A percentile compares a stretch with the other conserved stretches of the same genome.
Evolutionary conservation across 2,329 filamentous ascomycete genomes (phyloP).

Genomic region (Clonostachys byssicola): DNA sequence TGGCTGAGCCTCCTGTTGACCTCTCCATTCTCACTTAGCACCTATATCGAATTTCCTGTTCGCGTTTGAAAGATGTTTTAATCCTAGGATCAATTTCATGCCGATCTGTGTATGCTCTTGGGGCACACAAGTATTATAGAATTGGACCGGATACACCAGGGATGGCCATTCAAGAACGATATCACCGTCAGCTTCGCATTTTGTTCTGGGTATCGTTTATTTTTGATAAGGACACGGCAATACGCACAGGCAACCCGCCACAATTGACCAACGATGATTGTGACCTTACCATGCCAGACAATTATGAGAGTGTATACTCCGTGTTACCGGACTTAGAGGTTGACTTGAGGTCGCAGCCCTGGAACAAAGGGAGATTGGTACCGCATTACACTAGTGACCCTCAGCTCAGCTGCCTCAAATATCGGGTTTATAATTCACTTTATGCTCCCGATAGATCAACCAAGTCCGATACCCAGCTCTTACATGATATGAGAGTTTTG

Average conservation of each 20-base stretch:
- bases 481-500: conserved; percentile 49
- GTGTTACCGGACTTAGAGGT: not conserved
- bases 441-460: conserved; percentile 42
- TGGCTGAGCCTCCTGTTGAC: not conserved
- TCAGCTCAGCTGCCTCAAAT: conserved; percentile 44
- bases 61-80: conserved; percentile 22
- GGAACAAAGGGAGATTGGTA: not conserved
- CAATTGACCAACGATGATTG: conserved; percentile 38
- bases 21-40: not conserved
- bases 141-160: not conserved
- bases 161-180: not conserved
- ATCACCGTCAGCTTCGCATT: conserved; percentile 4
- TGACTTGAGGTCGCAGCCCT: not conserved
- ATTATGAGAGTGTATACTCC: conserved; percentile 1
- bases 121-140: conserved; percentile 21
- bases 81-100: conserved; percentile 29
- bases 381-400: conserved; percentile 24
- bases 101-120: conserved; percentile 37
- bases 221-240: conserved; percentile 15
- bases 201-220: conserved; percentile 19
- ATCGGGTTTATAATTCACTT: conserved; percentile 38
- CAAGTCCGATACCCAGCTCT: conserved; percentile 48
- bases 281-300: conserved; percentile 39
- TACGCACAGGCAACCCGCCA: conserved; percentile 13
- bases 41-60: not conserved